Base-by-base conservation (phyloP, 2,329 filamentous ascomycete species). In the Penicillium sp. region DNA sequence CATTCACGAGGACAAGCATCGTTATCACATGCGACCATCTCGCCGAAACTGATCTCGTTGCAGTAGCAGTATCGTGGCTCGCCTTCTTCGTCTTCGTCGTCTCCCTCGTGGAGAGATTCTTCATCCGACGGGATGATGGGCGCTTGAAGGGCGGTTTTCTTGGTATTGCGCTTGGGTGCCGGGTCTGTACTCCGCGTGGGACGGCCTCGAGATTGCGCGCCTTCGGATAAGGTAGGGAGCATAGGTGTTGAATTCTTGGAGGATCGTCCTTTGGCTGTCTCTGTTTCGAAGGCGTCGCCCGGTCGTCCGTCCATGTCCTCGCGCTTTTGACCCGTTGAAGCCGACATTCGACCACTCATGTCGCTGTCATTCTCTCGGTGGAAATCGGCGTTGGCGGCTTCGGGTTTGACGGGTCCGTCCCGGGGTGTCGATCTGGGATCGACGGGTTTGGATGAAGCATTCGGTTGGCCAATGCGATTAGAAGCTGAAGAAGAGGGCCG, bases 11-110 rank as follows among this genome's bases (percentile, higher is more conserved):
- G 74, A 64, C 85, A 89, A 32, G 77, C 76, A 42, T 82, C 76
- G 6, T 79, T 79, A 59, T 89, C 85, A 56, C 84, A 89, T 2
- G 82, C 85, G 29, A 89, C 83, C 85, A 89, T 89, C 65, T 86
- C 84, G 13, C 85, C 84, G 56, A 87, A 89, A 54, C 83, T 87
- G 37, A 87, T 80, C 32, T 80, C 76, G 51, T 87, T 83, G 61
- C 85, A 88, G 64, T 85, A 85, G 62, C 85, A 87, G 61, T 89
- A 89, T 10, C 79, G 72, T 25, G 80, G 82, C 58, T 89, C 84
- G 47, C 84, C 78, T 3, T 75, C 77, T 44, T 83, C 81, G 25
- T 73, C 71, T 23, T 83, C 79, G 6, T 79, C 78, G 9, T 79
- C 80, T 1, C 69, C 70, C 15, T 70, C 71, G 14, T 64, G 56